These are phyloP conservation scores for Globisporangium megalacanthum DNA, from an alignment of 352 stramenopile genomes.

Conservation along the genomic window DNA sequence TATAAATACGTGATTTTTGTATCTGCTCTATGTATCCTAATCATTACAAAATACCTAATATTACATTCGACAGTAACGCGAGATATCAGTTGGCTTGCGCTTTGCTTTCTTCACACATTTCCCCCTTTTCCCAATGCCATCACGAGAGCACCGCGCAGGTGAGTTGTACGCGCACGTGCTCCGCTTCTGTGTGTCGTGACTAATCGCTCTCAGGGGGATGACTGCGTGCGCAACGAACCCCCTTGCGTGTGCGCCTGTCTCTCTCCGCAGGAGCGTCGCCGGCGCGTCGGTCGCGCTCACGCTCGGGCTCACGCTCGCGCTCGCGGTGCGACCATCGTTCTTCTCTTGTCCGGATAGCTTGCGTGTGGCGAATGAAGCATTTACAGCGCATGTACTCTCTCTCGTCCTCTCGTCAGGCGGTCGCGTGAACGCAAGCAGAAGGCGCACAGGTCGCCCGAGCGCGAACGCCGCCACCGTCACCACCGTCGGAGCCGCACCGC, in stretches of 20 bases:
- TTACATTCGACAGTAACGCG: too few species aligned
- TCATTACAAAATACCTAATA: too few species aligned
- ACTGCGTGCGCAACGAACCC: not conserved
- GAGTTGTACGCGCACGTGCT: not conserved
- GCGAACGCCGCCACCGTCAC: not conserved
- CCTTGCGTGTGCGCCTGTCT: slow-evolving; percentile 8
- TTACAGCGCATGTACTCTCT: not conserved
- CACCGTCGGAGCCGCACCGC: not conserved
- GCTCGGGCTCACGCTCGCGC: slow-evolving; percentile 18
- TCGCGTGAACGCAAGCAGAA: slow-evolving; percentile 12
- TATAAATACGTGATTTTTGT: too few species aligned
- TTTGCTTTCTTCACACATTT: too few species aligned
- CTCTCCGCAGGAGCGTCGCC: slow-evolving; percentile 9
- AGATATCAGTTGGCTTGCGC: too few species aligned
- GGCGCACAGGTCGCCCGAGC: not conserved
- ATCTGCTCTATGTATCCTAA: too few species aligned
- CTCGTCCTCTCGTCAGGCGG: slow-evolving; percentile 1
- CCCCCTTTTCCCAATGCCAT: too few species aligned
- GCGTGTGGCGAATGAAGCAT: not conserved
- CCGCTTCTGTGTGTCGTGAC: not conserved
- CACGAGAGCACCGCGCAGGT: not conserved
- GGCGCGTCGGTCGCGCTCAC: slow-evolving; percentile 9
- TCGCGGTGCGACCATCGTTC: slow-evolving; percentile 12
- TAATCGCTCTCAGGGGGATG: slow-evolving; percentile 12
- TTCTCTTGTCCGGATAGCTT: not conserved